Evolutionary conservation across 2,329 filamentous ascomycete species (phyloP).

Genomic region (Penicillium psychrosexuale): DNA sequence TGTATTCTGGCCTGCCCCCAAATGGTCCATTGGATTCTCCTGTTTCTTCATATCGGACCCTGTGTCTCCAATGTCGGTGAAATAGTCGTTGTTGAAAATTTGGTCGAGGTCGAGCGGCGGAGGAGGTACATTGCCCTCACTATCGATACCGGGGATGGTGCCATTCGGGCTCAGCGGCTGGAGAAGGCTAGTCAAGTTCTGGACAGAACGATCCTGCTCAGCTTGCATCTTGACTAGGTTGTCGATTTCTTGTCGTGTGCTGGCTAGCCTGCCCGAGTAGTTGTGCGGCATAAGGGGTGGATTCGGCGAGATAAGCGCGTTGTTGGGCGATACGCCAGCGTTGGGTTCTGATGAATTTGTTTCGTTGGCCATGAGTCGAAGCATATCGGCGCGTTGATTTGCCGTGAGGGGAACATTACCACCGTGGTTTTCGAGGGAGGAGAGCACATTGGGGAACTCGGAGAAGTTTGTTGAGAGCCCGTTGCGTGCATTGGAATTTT

Average conservation of each 20-base stretch:
- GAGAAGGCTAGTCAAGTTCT: conserved; percentile 69
- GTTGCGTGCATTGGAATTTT: conserved; percentile 46
- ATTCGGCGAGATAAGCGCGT: conserved; percentile 55
- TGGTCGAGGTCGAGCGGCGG: conserved; percentile 54
- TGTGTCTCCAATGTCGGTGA: conserved; percentile 42
- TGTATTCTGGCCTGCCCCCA: conserved; percentile 16
- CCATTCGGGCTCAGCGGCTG: conserved; percentile 78
- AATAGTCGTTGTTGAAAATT: conserved; percentile 59
- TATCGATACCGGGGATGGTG: conserved; percentile 66
- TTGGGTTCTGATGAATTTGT: conserved; percentile 44
- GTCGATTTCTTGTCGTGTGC: conserved; percentile 72
- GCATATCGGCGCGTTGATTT: conserved; percentile 48
- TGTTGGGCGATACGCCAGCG: conserved; percentile 45
- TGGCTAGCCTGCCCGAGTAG: conserved; percentile 52
- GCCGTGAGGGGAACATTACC: conserved; percentile 45
- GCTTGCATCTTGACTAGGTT: conserved; percentile 73
- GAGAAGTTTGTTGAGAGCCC: conserved; percentile 37
- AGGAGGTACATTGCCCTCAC: conserved; percentile 40
- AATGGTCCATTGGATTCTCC: conserved; percentile 17
- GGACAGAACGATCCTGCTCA: conserved; percentile 73
- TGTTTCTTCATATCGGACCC: conserved; percentile 30
- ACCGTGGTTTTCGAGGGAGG: conserved; percentile 44
- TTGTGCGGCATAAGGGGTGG: conserved; percentile 54
- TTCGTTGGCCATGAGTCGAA: conserved; percentile 48
- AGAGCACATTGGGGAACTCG: conserved; percentile 47